Evolutionary conservation across 495 filamentous ascomycete species (phyloP), one percentile per base, ranked within the genome.

Genomic region (Talaromyces ruber): DNA sequence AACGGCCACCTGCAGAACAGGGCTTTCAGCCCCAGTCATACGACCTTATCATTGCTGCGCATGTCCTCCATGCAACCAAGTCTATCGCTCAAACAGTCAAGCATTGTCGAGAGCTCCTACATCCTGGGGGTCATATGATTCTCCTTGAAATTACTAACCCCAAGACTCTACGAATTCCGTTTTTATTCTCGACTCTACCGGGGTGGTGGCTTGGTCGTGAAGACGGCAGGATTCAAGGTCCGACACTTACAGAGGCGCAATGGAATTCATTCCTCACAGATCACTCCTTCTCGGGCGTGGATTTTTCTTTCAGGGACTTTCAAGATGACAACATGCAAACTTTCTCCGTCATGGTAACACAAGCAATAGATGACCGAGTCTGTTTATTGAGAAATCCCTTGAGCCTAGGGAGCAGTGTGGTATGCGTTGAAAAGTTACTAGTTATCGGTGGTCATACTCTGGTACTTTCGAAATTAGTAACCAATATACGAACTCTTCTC

Each of bases 151-250:
- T 29, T 14, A 61, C 21, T 79, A 6, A 79, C 75, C 0, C 72
- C 9, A 70, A 66, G 4, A 34, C 16, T 4, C 25, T 57, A 6
- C 64, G 64, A 5, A 62, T 74, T 37, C 26, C 26, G 1, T 63
- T 74, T 18, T 66, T 80, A 3, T 69, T 84, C 2, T 72, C 72
- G 18, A 65, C 66, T 3, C 65, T 84, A 0, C 71, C 77, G 6
- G 79, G 74, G 0, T 86, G 83, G 82, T 86, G 82, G 81, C 60
- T 74, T 14, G 81, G 82, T 9, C 61, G 64, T 21, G 65, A 78
- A 51, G 78, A 83, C n/a, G 76, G 72, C 0, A 66, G 81, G 6
- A 64, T 29, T 1, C 61, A 71, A 1, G 66, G 73, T 1, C 80
- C 82, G 4, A 72, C 60, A 39, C 50, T 80, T 16, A 64, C 67